Base-by-base conservation (phyloP, 768 basidiomycete species). In the Tricholoma sp. region DNA sequence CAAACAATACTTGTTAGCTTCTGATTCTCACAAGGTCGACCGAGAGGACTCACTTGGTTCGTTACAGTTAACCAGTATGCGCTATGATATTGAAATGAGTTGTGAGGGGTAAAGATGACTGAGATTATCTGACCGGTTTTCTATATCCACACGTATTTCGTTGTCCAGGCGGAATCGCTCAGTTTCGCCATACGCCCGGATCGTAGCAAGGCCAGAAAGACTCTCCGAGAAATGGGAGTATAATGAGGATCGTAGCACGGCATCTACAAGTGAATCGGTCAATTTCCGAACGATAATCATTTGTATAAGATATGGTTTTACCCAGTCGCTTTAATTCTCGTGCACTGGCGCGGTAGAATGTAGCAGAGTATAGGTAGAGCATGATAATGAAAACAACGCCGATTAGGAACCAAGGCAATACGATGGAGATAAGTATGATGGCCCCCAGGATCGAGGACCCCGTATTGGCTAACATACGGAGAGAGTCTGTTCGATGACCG, bases 161-260 rank as follows among this genome's bases (percentile, higher is more conserved):
- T 95, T 98, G 56, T 92, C 89, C 6, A 70, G 68, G 45, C 79
- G 72, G 77, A 97, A 98, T 12, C 94, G 80, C 2, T 84, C 76
- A 3, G 79, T 68, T 66, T 91, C 94, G 10, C 87, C 86, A 58
- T 96, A 97, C 0, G 93, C 92, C 29, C 93, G 84, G 51, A 96
- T 94, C 7, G 92, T 94, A 0, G 89, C 80, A 37, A 96, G 70
- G 15, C 95, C 95, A 10, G 88, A 86, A 10, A 97, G 75, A 29
- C 88, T 90, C 73, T 97, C 94, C 2, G 91, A 91, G 71, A 97
- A 97, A 66, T 95, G 93, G 0, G 92, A 86, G 67, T 97, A 97
- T 15, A 98, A 72, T 0, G 88, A 86, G 0, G 90, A 89, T 24
- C 94, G 84, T 29, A 97, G 70, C n/a, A 96, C 78, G 24, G 91